Evolutionary conservation across 805 yeast genomes (phyloP).

Genomic region (Candida pini): DNA sequence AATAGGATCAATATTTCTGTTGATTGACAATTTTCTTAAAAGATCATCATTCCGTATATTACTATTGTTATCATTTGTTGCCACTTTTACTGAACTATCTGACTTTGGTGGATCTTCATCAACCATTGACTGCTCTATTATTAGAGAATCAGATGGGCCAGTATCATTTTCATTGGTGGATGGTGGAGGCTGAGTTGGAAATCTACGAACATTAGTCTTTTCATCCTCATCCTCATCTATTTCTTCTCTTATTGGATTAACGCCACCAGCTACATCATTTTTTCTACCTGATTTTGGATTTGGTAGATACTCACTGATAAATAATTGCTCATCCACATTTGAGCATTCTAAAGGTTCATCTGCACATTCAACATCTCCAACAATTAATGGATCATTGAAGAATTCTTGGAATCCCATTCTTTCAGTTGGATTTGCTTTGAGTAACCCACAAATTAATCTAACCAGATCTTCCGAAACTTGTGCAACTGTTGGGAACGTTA

Average conservation of each 20-base stretch:
- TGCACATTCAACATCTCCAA: conserved; percentile 43
- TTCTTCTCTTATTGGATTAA: conserved; percentile 15
- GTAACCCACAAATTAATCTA: conserved; percentile 63
- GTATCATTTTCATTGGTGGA: conserved; percentile 15
- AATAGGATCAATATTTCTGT: background rate
- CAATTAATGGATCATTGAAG: conserved; percentile 66
- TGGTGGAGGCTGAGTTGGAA: conserved; percentile 8
- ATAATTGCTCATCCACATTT: conserved; percentile 70
- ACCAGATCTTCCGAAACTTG: conserved; percentile 62
- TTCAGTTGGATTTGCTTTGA: conserved; percentile 81
- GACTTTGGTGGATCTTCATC: conserved; percentile 13
- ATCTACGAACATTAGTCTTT: background rate
- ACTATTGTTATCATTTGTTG: conserved; percentile 40
- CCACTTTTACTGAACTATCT: conserved; percentile 41
- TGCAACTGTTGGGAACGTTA: conserved; percentile 67
- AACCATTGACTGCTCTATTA: background rate
- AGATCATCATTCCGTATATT: too few relatives aligned
- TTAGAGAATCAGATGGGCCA: conserved; percentile 1
- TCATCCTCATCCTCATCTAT: conserved; percentile 3
- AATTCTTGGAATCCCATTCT: conserved; percentile 87
- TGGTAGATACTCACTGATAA: conserved; percentile 70
- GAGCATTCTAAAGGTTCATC: conserved; percentile 62
- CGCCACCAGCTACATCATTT: background rate
- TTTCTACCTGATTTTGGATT: conserved; percentile 9
- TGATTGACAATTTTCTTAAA: background rate